Conservation (phyloP, 305 asterid genomes). For the Solanum aculeatissimum region DNA sequence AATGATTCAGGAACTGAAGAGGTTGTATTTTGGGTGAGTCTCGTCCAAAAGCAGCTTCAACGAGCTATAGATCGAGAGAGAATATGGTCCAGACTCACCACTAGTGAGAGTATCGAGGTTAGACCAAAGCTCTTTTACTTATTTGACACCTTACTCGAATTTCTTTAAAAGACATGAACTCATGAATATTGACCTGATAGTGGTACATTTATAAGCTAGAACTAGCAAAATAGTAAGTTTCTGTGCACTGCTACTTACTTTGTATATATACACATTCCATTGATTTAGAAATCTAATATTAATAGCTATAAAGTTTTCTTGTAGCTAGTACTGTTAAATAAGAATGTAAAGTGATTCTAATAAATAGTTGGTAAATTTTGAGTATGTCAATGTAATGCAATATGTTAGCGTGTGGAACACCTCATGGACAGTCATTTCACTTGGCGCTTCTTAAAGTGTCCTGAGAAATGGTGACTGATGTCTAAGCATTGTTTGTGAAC, state of each 20-base stretch:
- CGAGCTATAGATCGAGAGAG: constrained; percentile 91
- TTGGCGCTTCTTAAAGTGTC: not conserved
- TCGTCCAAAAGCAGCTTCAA: constrained; percentile 78
- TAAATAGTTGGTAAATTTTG: not conserved
- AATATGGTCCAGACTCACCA: constrained; percentile 97
- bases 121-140: not conserved
- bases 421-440: not conserved
- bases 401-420: not conserved
- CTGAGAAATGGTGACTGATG: not conserved
- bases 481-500: not conserved
- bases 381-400: not conserved
- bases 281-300: not conserved
- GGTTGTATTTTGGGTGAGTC: constrained; percentile 82
- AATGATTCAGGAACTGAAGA: constrained; percentile 67
- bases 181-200: not conserved
- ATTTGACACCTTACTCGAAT: not conserved
- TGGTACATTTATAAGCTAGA: not conserved
- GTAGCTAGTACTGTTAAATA: not conserved
- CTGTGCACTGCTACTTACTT: not conserved
- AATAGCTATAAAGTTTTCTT: not conserved
- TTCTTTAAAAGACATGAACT: not conserved
- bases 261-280: not conserved
- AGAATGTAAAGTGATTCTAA: not conserved
- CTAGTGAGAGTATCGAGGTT: constrained; percentile 96
- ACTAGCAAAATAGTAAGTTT: not conserved